Evolutionary conservation across 176 grass and related monocot species (phyloP).

Genomic region (Rhipidocladum racemiflorum): DNA sequence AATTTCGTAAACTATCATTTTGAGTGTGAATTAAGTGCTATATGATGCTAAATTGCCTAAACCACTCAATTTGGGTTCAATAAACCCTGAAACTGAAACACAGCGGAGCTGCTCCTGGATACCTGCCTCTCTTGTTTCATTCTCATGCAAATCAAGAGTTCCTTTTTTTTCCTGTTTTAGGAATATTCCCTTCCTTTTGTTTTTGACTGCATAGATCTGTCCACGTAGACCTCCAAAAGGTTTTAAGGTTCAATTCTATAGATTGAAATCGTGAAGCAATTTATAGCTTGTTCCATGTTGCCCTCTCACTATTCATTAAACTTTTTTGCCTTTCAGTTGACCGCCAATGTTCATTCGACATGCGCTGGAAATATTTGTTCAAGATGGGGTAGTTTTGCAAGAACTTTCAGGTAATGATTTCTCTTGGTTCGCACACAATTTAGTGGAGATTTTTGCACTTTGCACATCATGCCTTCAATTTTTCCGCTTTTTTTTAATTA

Average conservation of each 20-base stretch:
- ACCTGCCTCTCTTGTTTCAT: neutral
- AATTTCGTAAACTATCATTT: neutral
- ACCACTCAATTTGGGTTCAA: neutral
- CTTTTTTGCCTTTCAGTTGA: constrained; percentile 14
- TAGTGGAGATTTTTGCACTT: neutral
- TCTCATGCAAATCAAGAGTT: neutral
- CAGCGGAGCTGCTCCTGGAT: neutral
- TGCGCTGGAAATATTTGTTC: neutral
- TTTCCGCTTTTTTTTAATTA: neutral
- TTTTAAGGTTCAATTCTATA: neutral
- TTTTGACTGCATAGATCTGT: neutral
- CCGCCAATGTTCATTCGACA: neutral
- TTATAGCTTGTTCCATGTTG: neutral
- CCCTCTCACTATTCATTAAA: neutral
- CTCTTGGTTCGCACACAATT: neutral
- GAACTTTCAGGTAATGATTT: constrained; percentile 19
- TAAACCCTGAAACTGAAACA: neutral
- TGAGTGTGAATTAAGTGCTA: neutral
- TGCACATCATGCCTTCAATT: neutral
- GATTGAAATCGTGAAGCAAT: neutral
- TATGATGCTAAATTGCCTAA: neutral
- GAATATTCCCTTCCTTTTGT: neutral
- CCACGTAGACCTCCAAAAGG: neutral
- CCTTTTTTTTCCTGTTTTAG: neutral
- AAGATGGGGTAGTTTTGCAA: constrained; percentile 28